phyloP scores from a whole-genome alignment of 805 yeast species.

The Saccharomycopsis sp. region DNA sequence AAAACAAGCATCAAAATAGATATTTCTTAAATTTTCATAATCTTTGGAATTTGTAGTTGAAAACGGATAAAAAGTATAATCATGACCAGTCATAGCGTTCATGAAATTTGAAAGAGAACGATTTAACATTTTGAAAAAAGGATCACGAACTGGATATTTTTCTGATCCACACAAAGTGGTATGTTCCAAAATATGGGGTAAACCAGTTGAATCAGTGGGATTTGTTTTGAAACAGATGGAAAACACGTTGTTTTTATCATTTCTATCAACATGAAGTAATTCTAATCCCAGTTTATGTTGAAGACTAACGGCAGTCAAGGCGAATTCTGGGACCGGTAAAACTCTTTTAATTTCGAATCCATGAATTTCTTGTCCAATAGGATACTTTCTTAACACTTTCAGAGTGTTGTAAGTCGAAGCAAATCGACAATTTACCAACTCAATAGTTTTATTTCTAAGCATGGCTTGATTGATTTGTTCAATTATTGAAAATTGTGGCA shows the following conservation, averaged over 20 bases:
- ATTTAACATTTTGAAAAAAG: conserved; percentile 94
- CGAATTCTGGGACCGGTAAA: conserved; percentile 68
- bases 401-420: conserved; percentile 23
- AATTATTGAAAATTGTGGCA: no score
- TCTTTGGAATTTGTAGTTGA: conserved; percentile 85
- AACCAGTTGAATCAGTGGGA: conserved; percentile 91
- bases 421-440: no score
- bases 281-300: conserved; percentile 57
- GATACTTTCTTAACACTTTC: conserved; percentile 40
- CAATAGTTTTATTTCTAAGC: no score
- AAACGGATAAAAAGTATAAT: conserved; percentile 92
- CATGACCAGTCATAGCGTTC: conserved; percentile 99
- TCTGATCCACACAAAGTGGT: conserved; percentile 91
- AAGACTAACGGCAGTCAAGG: conserved; percentile 67
- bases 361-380: conserved; percentile 49
- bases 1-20: conserved; percentile 79
- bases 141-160: conserved; percentile 90
- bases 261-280: conserved; percentile 78
- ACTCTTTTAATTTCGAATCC: conserved; percentile 62
- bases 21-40: conserved; percentile 72
- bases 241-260: conserved; percentile 80
- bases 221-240: conserved; percentile 85
- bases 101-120: conserved; percentile 90
- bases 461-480: no score
- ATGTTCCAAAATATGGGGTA: conserved; percentile 93